A percentile compares a stretch with the other conserved stretches of the same genome.
These are phyloP conservation scores for Nigrospora oryzae DNA, from an alignment of 2,329 filamentous ascomycete genomes.

Conservation along the genomic window DNA sequence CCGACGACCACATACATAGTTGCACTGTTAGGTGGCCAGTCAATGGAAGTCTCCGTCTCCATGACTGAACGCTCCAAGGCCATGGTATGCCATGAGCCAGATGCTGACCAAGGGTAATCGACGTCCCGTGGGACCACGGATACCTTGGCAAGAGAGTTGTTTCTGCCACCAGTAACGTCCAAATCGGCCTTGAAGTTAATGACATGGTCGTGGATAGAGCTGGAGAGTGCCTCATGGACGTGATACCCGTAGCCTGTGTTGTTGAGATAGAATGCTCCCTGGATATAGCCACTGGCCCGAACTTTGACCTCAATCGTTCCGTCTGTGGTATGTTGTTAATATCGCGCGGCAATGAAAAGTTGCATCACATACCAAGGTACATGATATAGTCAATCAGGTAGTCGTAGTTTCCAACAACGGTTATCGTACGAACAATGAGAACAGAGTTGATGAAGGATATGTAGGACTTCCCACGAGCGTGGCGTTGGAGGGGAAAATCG, in stretches of 20 bases:
- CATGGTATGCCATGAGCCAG: constrained; percentile 24
- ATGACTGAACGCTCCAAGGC: constrained; percentile 18
- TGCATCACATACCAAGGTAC: constrained; percentile 12
- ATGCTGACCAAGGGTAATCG: constrained; percentile 2
- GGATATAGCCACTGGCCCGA: constrained; percentile 25
- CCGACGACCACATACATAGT: constrained; percentile 29
- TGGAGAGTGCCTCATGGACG: constrained; percentile 21
- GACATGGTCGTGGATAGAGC: constrained; percentile 27
- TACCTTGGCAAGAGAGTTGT: constrained; percentile 9
- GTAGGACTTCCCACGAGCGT: constrained; percentile 17
- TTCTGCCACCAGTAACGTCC: constrained; percentile 20
- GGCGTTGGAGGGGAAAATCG: constrained; percentile 26
- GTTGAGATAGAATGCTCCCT: constrained; percentile 14
- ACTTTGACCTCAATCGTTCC: constrained; percentile 29
- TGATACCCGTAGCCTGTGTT: constrained; percentile 23
- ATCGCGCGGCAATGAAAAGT: too few relatives aligned
- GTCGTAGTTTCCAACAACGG: constrained; percentile 33
- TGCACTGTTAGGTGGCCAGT: constrained; percentile 25
- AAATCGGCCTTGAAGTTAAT: constrained; percentile 26
- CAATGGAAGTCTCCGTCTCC: constrained; percentile 15
- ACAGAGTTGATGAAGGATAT: constrained; percentile 15
- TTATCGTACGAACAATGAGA: constrained; percentile 26
- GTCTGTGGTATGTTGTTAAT: constrained; percentile 10
- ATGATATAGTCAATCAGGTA: constrained; percentile 30
- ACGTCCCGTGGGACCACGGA: constrained; percentile 12